Evolutionary conservation across 2,329 filamentous ascomycete species (phyloP).

Genomic region (Talaromyces sp.): DNA sequence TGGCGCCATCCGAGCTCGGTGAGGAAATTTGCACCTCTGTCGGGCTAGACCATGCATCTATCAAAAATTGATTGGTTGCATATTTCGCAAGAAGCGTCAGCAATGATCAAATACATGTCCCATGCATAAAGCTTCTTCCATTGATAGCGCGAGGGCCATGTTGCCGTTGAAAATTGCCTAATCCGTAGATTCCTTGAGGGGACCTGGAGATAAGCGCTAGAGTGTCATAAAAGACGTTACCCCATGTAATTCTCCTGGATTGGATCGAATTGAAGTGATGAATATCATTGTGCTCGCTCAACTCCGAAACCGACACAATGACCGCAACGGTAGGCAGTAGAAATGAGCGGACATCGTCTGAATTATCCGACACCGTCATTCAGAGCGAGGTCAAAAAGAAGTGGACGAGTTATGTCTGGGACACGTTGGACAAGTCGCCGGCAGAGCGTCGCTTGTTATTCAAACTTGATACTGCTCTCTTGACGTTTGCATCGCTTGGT

Average conservation of each 20-base stretch:
- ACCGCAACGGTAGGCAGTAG: not conserved
- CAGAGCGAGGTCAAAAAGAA: conserved; percentile 34
- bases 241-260: not conserved
- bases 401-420: conserved; percentile 53
- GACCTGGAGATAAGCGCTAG: not conserved
- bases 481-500: conserved; percentile 48
- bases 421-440: conserved; percentile 51
- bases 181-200: not conserved
- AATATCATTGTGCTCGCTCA: not conserved
- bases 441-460: conserved; percentile 50
- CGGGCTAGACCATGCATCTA: not conserved
- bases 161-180: not conserved
- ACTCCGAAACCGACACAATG: not conserved
- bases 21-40: not conserved
- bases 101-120: conserved; percentile 19
- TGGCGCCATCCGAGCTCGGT: not conserved
- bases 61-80: not conserved
- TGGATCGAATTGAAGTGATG: not conserved
- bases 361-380: conserved; percentile 19
- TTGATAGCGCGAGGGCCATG: too few species aligned
- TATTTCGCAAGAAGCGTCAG: not conserved
- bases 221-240: not conserved
- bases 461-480: conserved; percentile 49
- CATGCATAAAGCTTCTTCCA: not conserved
- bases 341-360: conserved; percentile 16